Percentiles rank a stretch among this genome's conserved stretches.
phyloP scores from a whole-genome alignment of 257 asterid species.

The Gynochthodes officinalis region DNA sequence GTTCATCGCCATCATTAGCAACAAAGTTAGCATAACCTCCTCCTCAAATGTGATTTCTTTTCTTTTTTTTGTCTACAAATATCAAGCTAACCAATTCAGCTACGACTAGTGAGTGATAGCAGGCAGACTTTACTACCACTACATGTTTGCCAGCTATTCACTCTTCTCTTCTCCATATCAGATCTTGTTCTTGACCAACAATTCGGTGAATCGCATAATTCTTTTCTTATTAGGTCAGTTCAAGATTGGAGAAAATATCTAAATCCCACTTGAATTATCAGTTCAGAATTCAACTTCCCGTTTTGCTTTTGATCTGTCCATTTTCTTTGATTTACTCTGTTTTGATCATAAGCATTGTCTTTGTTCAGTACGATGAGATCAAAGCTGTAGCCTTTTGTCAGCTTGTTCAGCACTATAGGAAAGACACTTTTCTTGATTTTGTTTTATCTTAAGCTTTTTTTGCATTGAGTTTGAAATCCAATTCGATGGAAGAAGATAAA shows the following conservation, averaged over 20 bases:
- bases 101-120: slow-evolving; percentile 6
- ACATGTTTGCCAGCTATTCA: slow-evolving; percentile 17
- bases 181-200: slow-evolving; percentile 34
- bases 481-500: slow-evolving; percentile 39
- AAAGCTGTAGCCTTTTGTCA: slow-evolving; percentile 25
- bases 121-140: slow-evolving; percentile 15
- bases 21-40: slow-evolving; percentile 16
- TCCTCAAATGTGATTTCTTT: slow-evolving; percentile 17
- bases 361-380: slow-evolving; percentile 17
- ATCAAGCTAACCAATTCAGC: slow-evolving; percentile 18
- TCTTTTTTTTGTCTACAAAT: slow-evolving; percentile 25
- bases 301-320: slow-evolving; percentile 15
- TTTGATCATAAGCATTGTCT: slow-evolving; percentile 7
- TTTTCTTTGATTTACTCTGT: slow-evolving; percentile 6
- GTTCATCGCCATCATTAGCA: slow-evolving; percentile 38
- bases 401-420: neutral
- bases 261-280: slow-evolving; percentile 14
- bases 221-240: slow-evolving; percentile 13
- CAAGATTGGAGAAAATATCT: slow-evolving; percentile 5
- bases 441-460: slow-evolving; percentile 16
- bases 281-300: slow-evolving; percentile 19
- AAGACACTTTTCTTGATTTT: neutral
- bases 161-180: slow-evolving; percentile 10
- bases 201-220: neutral
- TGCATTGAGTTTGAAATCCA: slow-evolving; percentile 3